Evolutionary conservation across 2,329 filamentous ascomycete species (phyloP), one percentile per base, ranked within the genome.

Genomic region (Allantophomopsis cytisporea): DNA sequence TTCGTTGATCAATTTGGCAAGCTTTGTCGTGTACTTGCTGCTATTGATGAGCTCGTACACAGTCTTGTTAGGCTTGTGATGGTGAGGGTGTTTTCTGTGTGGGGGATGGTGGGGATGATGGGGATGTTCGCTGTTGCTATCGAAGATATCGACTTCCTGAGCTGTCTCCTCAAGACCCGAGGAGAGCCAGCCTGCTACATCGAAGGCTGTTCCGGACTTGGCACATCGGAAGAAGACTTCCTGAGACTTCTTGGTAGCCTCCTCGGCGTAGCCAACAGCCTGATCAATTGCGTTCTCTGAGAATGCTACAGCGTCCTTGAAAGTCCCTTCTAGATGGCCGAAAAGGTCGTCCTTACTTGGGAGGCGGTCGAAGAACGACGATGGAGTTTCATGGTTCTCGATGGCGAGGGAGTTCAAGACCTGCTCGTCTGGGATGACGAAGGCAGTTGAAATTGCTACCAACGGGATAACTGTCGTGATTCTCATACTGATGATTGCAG

Each of bases 21-120:
- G 80, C 57, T 79, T 82, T 37, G 74, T 82, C 1, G 84, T 88
- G 60, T 84, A 72, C 51, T 87, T 82, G 63, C 73, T 81, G 50
- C 71, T 63, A n/a, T 72, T 65, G 57, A 94, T 84, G 43, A 88
- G 63, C 58, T 94, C 66, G 60, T 88, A 94, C 35, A 94, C 73
- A 15, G 86, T 93, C 54, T 70, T 61, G 54, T 86, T 81, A 5
- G 73, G 65, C 44, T 63, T 62, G n/a, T 57, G 47, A 30, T 55
- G 48, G 12, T 38, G 47, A 18, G 39, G 31, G 31, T 47, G 43
- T n/a, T 45, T 47, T 32, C 52, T 47, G 38, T 52, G 47, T 32
- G 54, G 55, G 31, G 50, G 54, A 32, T 58, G 51, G 13, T 54
- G 51, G 13, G 54, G 53, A 11, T 51, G 45, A 4, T 52, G 46